Base-by-base conservation (phyloP, 257 asterid genomes). In the Mentha longifolia region DNA sequence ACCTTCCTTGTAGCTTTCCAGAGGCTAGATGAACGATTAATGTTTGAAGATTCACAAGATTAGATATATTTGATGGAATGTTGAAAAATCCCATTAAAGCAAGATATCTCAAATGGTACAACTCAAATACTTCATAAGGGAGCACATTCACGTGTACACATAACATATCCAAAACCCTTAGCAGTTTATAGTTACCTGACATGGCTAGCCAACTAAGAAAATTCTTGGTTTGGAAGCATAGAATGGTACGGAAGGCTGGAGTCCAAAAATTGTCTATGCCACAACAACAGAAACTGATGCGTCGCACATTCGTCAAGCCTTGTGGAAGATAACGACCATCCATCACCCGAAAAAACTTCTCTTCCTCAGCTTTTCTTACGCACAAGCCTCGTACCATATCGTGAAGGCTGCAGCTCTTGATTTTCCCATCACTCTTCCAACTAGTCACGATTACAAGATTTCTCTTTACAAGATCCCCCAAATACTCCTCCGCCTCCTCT, bases 381-480 rank as follows among this genome's bases (percentile, higher is more conserved):
- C 76, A 71, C 45, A 61, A 0, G 1, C 20, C 63, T 37, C 63
- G 54, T n/a, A 71, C 70, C 33, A 61, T 33, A 61, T 71, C 70
- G 37, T 71, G 76, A 9, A 71, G 63, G 31, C 61, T 35, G 55
- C 76, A 71, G 0, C 28, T 33, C 52, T 61, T 71, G 54, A 71
- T 71, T 49, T 19, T 60, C 3, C 69, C 76, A 47, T 49, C 13
- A 13, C 13, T 61, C 45, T 71, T 71, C 62, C 69, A 19, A 9
- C 52, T 8, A 0, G 22, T 71, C 7, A 71, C 37, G 37, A 49
- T 5, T 0, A 71, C 76, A 9, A 71, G 70, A 35, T 58, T 61
- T 49, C 70, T 71, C 55, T 49, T 35, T 0, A 61, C 76, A 37
- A 71, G 70, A 71, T 61, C 70, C 43, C 49, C 76, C 69, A 71